Percentiles rank a stretch among this genome's conserved stretches.
phyloP scores from a whole-genome alignment of 495 filamentous ascomycete genomes.

The Podospora pseudoanserina region DNA sequence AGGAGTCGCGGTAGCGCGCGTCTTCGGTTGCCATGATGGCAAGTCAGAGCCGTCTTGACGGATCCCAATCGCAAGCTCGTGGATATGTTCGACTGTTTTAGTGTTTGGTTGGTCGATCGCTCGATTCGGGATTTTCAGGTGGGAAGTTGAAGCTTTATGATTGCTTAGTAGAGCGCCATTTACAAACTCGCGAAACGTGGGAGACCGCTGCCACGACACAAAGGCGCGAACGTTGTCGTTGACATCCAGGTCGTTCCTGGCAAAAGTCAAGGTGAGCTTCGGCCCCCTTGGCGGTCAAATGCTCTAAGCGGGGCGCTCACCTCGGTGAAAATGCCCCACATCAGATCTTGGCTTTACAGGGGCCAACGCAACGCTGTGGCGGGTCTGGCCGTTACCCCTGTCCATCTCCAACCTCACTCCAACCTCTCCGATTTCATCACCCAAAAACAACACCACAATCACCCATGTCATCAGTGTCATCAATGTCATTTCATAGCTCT shows the following conservation, averaged over 20 bases:
- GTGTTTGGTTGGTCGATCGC: too few species aligned
- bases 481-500: not conserved
- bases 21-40: conserved; percentile 63
- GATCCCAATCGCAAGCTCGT: too few species aligned
- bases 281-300: not conserved
- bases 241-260: not conserved
- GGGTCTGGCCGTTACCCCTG: not conserved
- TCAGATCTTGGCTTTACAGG: not conserved
- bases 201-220: not conserved
- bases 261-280: not conserved
- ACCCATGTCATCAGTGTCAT: not conserved
- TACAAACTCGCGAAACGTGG: not conserved
- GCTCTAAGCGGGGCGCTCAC: conserved; percentile 7
- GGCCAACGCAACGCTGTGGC: not conserved
- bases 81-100: too few species aligned
- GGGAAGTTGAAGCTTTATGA: too few species aligned
- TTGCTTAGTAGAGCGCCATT: too few species aligned
- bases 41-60: not conserved
- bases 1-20: conserved; percentile 83
- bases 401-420: not conserved
- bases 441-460: not conserved
- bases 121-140: too few species aligned
- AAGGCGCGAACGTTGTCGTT: not conserved
- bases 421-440: not conserved
- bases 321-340: not conserved